Percentiles rank a stretch among this genome's conserved stretches.
These are phyloP conservation scores for Phytophthora pini DNA, from an alignment of 352 stramenopile species.

Conservation along the genomic window DNA sequence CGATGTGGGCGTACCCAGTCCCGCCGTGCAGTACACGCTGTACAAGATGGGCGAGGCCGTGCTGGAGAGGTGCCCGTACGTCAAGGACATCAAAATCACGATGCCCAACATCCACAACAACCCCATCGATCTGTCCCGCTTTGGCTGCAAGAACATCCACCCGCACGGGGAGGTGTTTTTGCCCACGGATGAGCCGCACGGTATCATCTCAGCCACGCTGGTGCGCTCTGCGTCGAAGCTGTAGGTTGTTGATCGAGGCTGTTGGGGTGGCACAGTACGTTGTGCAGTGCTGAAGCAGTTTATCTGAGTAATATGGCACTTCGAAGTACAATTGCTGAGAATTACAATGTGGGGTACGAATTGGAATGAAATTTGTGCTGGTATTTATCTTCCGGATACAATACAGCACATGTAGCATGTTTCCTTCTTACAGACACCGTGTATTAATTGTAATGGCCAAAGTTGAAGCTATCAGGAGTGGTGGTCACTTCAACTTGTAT, in stretches of 20 bases:
- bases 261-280: background rate
- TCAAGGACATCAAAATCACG: conserved; percentile 79
- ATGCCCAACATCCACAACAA: conserved; percentile 93
- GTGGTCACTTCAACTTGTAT: background rate
- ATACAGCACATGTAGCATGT: no score
- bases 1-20: conserved; percentile 76
- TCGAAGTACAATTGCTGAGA: no score
- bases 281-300: background rate
- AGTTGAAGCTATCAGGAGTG: no score
- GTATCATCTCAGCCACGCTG: conserved; percentile 87
- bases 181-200: conserved; percentile 86
- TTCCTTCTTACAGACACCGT: no score
- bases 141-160: conserved; percentile 88
- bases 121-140: conserved; percentile 83
- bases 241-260: conserved; percentile 20
- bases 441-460: no score
- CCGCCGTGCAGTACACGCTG: conserved; percentile 84
- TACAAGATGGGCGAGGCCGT: conserved; percentile 90
- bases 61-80: conserved; percentile 64
- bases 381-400: no score
- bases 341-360: no score
- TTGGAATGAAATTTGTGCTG: no score
- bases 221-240: conserved; percentile 62
- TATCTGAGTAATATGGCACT: background rate
- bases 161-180: conserved; percentile 90